Conservation (phyloP, 169 alveolate species). For the Theileria parva region DNA sequence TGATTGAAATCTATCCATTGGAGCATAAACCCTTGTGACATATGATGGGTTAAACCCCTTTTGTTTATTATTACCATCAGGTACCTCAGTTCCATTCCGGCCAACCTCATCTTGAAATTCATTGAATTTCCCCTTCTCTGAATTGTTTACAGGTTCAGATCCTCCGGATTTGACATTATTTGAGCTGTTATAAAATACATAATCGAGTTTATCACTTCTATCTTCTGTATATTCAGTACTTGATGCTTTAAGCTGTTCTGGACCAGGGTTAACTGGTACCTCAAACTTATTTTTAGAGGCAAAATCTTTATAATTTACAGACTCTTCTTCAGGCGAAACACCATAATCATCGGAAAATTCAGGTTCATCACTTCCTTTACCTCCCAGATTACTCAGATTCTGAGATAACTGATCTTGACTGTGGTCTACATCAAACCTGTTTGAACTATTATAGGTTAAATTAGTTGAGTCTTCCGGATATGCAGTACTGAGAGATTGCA, state of each 20-base stretch:
- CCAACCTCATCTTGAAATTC: background rate
- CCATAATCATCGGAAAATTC: background rate
- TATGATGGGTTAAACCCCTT: background rate
- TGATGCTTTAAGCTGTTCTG: background rate
- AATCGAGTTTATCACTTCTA: background rate
- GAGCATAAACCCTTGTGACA: conserved; percentile 2
- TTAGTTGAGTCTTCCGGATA: background rate
- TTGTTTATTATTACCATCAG: background rate
- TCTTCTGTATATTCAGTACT: background rate
- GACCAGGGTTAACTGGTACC: background rate
- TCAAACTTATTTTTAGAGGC: background rate
- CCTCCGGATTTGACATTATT: background rate
- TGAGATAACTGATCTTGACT: background rate
- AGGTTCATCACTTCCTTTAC: background rate
- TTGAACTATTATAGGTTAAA: background rate
- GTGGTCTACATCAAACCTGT: background rate
- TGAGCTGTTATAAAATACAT: background rate
- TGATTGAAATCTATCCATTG: background rate
- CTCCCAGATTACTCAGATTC: background rate
- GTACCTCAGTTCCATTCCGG: background rate
- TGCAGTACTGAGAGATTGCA: background rate
- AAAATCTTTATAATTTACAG: background rate
- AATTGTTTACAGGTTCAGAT: background rate
- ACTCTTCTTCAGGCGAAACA: background rate
- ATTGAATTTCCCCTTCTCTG: background rate